Evolutionary conservation across 2,329 filamentous ascomycete species (phyloP).

Genomic region (Fusarium falciforme): DNA sequence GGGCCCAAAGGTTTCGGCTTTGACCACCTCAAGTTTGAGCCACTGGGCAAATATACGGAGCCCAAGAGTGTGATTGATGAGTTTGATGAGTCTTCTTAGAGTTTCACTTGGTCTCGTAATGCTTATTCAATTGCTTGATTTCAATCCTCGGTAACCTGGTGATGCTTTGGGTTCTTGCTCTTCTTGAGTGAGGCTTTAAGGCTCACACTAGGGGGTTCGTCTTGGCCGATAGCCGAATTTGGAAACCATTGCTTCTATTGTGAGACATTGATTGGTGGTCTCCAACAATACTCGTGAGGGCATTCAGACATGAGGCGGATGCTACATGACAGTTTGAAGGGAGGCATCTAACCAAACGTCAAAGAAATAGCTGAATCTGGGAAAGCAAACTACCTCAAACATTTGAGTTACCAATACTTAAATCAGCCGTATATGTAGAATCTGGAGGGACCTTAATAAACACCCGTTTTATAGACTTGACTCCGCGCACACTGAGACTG

Average conservation of each 20-base stretch:
- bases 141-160: not conserved
- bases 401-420: not conserved
- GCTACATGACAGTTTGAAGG: not conserved
- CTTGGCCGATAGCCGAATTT: not conserved
- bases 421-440: not conserved
- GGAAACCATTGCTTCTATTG: not conserved
- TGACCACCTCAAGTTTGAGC: constrained; percentile 59
- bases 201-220: not conserved
- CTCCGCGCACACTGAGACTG: not conserved
- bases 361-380: not conserved
- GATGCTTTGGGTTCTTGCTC: not conserved
- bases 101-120: not conserved
- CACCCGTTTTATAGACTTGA: too few relatives aligned
- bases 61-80: constrained; percentile 66
- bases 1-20: constrained; percentile 62
- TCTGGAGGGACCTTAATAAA: not conserved
- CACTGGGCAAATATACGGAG: constrained; percentile 60
- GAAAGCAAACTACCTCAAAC: fast-evolving
- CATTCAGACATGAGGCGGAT: not conserved
- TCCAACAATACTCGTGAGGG: not conserved
- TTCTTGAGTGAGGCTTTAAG: not conserved
- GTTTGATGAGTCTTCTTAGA: constrained; percentile 43
- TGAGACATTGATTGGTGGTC: not conserved
- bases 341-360: not conserved
- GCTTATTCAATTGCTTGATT: not conserved